Conservation (phyloP, 1,284 basidiomycete species). For the Austropuccinia psidii region DNA sequence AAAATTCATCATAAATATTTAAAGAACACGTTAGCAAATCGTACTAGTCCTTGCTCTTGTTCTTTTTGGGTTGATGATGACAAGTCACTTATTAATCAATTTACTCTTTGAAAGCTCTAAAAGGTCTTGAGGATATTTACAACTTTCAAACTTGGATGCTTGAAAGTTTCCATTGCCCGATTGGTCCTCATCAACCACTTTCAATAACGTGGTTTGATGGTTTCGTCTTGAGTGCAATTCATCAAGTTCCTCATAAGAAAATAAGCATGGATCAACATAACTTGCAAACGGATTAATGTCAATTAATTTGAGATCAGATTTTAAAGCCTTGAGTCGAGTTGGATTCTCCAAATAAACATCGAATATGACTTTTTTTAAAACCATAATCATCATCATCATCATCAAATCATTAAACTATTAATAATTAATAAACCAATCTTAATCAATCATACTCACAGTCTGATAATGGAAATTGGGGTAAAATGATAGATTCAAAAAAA, state of each 20-base stretch:
- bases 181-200: constrained; percentile 3
- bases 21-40: no score
- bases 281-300: constrained; percentile 85
- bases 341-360: constrained; percentile 31
- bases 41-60: no score
- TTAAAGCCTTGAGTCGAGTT: background rate
- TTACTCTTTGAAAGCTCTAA: constrained; percentile 13
- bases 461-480: constrained; percentile 10
- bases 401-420: background rate
- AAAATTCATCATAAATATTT: no score
- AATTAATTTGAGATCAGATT: constrained; percentile 52
- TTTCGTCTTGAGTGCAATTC: background rate
- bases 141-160: constrained; percentile 20
- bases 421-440: background rate
- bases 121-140: constrained; percentile 12
- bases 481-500: constrained; percentile 15
- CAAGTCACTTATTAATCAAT: no score
- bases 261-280: constrained; percentile 77
- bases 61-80: no score
- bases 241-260: constrained; percentile 67
- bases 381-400: background rate
- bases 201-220: background rate
- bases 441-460: constrained; percentile 7
- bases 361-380: constrained; percentile 11
- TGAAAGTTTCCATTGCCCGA: constrained; percentile 8